Base-by-base conservation (phyloP, 176 grass and related monocot genomes). In the Urochloa ruziziensis region DNA sequence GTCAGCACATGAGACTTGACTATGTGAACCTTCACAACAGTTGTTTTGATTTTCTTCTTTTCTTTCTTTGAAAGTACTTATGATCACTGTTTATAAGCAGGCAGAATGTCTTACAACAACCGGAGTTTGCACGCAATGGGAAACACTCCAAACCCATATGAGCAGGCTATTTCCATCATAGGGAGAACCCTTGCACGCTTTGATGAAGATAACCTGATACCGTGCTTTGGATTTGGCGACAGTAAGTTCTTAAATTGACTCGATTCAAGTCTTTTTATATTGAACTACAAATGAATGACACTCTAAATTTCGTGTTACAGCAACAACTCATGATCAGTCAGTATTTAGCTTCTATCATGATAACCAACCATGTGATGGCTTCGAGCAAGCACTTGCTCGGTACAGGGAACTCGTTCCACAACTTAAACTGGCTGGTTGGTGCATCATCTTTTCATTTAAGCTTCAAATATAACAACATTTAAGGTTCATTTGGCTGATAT, bases 151-250 rank as follows among this genome's bases (percentile, higher is more conserved):
- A 97, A 97, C 73, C 90, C 94, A 12, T 97, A 94, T 46, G 88
- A 94, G 72, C 86, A 94, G 49, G 94, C 92, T 48, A 86, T 94
- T 84, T 94, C 92, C 39, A 94, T 94, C 51, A 83, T 94, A 35
- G 92, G 90, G 40, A 80, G 83, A 65, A 94, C 88, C 2, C 90
- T 94, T 3, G 83, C 90, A 62, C 72, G 84, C 75, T 97, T 97
- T 64, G 90, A 94, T 25, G 94, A 94, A 51, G 92, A 94, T 61
- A 94, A 92, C 66, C 80, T 92, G 21, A 97, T 97, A 84, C 92
- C 90, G 35, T 92, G 88, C 80, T 94, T 92, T 80, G 94, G 90
- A 30, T 97, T 89, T 52, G 94, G 92, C 7, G 92, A 97, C 58
- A 74, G 88, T 94, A 28, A 86, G 86, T 94, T 29, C 47, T n/a